Evolutionary conservation across 2,329 filamentous ascomycete genomes (phyloP), one percentile per base, ranked within the genome.

Genomic region (Pestalotiopsis sp.): DNA sequence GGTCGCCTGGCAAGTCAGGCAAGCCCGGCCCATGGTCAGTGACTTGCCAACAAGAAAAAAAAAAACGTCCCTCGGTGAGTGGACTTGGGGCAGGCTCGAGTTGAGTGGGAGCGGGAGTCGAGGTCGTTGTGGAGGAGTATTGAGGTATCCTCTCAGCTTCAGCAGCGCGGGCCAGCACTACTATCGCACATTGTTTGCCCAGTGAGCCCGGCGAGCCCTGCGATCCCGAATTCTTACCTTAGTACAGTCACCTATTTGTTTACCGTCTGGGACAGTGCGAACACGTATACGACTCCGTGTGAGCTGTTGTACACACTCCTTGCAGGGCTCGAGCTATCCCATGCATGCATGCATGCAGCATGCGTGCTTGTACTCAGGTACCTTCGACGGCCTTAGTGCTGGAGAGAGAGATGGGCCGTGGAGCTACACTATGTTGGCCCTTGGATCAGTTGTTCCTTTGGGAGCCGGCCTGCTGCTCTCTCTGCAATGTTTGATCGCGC

Each of bases 241-340:
- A 59, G 57, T 27, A 59, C 57, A 13, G 57, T 59, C 57, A 59
- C 57, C 23, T 59, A 59, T 59, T 59, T 59, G 57, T 59, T 59
- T 59, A 59, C 57, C 57, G 14, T 17, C 17, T 12, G 12, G 2
- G 11, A 59, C 57, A 59, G 57, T 59, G 57, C 57, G 27, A 27
- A 17, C 23, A 5, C 20, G 20, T 3, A 14, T 27, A 14, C 14
- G 13, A 62, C 59, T 40, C 59, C 31, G 59, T 62, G 59, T 36
- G 59, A 40, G 27, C 25, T 14, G 20, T 17, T 27, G 2, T 9
- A 9, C 23, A 36, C 31, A 63, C 27, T 41, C 60, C 60, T 63
- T 36, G 60, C 60, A 40, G 38, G 31, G 40, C n/a, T 49, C 40
- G 20, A 65, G 62, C 62, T 65, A 62, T 36, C 59, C 59, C 45